Percentiles rank a stretch among this genome's conserved stretches.
These are phyloP conservation scores for Fusarium tricinctum DNA, from an alignment of 2,329 filamentous ascomycete species.

Conservation along the genomic window DNA sequence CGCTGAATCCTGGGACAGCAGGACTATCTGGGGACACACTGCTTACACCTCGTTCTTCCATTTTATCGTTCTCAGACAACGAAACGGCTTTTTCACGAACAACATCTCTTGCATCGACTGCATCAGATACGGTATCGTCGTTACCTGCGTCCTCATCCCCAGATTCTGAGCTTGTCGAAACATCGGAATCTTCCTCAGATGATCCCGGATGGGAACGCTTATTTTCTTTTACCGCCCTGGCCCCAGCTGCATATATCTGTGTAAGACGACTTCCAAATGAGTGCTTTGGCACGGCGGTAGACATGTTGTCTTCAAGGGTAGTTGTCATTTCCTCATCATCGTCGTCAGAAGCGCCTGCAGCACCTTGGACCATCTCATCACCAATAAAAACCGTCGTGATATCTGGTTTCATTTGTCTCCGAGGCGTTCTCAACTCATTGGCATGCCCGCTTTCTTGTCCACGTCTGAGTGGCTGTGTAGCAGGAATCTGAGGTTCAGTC, in stretches of 20 bases:
- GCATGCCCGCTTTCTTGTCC: conserved; percentile 3
- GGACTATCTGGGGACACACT: not conserved
- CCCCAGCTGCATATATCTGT: conserved; percentile 41
- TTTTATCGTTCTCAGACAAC: not conserved
- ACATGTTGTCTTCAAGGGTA: conserved; percentile 2
- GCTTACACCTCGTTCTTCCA: not conserved
- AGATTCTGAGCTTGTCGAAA: conserved; percentile 4
- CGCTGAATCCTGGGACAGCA: not conserved
- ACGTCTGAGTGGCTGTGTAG: conserved; percentile 24
- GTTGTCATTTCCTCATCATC: not conserved
- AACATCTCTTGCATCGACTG: not conserved
- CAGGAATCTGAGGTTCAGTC: conserved; percentile 41
- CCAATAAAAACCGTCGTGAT: conserved; percentile 44
- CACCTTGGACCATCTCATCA: conserved; percentile 27
- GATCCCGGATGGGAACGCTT: conserved; percentile 26
- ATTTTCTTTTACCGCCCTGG: not conserved
- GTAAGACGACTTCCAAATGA: conserved; percentile 42
- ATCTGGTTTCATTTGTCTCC: conserved; percentile 15
- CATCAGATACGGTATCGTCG: not conserved
- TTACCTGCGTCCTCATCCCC: conserved; percentile 2
- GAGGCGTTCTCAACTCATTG: conserved; percentile 15
- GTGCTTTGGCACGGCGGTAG: conserved; percentile 20
- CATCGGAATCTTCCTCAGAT: conserved; percentile 24
- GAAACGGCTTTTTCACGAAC: not conserved
- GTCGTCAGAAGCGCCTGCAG: conserved; percentile 4